Conservation (phyloP, 805 yeast species). For the Middelhovenomyces tepae region DNA sequence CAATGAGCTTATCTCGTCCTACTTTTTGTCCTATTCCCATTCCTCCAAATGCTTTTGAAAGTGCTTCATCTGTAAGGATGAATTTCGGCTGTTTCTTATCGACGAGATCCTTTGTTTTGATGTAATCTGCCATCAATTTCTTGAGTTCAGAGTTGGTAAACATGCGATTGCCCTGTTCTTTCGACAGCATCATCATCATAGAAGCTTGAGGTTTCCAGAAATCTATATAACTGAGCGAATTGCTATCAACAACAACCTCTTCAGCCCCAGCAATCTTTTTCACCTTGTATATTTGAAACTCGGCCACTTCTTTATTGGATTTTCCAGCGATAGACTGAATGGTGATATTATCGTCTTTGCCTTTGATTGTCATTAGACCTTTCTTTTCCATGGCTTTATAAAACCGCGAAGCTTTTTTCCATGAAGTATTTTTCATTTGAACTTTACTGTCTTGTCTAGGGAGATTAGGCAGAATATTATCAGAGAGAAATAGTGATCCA, state of each 20-base stretch:
- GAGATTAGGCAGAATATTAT: constrained; percentile 59
- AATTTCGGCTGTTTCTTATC: constrained; percentile 43
- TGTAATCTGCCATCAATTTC: constrained; percentile 45
- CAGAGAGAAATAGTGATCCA: constrained; percentile 69
- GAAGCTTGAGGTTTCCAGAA: constrained; percentile 24
- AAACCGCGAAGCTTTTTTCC: constrained; percentile 84
- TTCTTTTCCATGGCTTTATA: constrained; percentile 79
- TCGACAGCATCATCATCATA: constrained; percentile 16
- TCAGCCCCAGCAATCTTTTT: constrained; percentile 16
- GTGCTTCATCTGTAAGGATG: constrained; percentile 46
- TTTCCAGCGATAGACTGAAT: constrained; percentile 43
- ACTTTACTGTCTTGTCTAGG: constrained; percentile 38
- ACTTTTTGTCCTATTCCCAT: constrained; percentile 22
- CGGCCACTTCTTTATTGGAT: constrained; percentile 40
- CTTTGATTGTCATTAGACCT: constrained; percentile 60
- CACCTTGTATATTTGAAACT: constrained; percentile 57
- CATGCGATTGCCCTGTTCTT: constrained; percentile 21
- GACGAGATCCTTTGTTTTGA: constrained; percentile 43
- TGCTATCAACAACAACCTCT: constrained; percentile 1
- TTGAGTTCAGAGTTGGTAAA: constrained; percentile 52
- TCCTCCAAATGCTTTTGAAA: constrained; percentile 38
- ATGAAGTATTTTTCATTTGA: constrained; percentile 63
- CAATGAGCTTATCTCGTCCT: constrained; percentile 30
- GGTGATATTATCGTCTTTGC: constrained; percentile 74
- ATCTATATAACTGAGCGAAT: constrained; percentile 18